Conservation (phyloP, 495 filamentous ascomycete genomes). For the Achaetomiella virescens region DNA sequence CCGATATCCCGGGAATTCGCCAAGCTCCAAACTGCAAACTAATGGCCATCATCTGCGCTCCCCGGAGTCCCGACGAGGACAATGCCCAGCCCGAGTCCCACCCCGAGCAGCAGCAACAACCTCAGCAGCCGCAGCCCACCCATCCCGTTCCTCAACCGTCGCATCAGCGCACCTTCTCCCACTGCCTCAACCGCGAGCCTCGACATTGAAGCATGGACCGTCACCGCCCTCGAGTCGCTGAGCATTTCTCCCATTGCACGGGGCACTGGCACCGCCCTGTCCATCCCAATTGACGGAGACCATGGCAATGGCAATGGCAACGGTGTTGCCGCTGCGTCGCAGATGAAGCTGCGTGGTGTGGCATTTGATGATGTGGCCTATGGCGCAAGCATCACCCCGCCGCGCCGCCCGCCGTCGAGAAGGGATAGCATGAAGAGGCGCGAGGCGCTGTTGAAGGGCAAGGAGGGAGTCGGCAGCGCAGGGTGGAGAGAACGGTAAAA, state of each 20-base stretch:
- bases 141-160: constrained; percentile 3
- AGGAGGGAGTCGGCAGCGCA: constrained; percentile 85
- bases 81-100: constrained; percentile 7
- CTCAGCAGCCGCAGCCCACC: constrained; percentile 14
- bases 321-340: neutral
- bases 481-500: constrained; percentile 89
- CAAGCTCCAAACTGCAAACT: neutral
- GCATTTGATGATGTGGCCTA: constrained; percentile 2
- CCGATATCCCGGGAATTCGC: neutral
- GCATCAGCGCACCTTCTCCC: constrained; percentile 28
- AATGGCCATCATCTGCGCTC: constrained; percentile 21
- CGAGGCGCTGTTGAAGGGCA: constrained; percentile 81
- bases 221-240: constrained; percentile 44
- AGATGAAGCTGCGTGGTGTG: constrained; percentile 22
- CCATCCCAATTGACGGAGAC: constrained; percentile 42
- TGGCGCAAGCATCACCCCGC: constrained; percentile 24
- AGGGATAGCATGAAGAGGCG: constrained; percentile 47
- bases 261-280: constrained; percentile 38
- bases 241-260: constrained; percentile 40
- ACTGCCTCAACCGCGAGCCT: constrained; percentile 30
- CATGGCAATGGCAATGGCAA: neutral
- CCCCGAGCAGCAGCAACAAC: constrained; percentile 5
- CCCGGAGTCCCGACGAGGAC: constrained; percentile 10
- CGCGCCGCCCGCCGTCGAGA: constrained; percentile 30
- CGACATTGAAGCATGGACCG: constrained; percentile 47